Base-by-base conservation (phyloP, 176 grass and related monocot species). In the Puccinellia tenuiflora region DNA sequence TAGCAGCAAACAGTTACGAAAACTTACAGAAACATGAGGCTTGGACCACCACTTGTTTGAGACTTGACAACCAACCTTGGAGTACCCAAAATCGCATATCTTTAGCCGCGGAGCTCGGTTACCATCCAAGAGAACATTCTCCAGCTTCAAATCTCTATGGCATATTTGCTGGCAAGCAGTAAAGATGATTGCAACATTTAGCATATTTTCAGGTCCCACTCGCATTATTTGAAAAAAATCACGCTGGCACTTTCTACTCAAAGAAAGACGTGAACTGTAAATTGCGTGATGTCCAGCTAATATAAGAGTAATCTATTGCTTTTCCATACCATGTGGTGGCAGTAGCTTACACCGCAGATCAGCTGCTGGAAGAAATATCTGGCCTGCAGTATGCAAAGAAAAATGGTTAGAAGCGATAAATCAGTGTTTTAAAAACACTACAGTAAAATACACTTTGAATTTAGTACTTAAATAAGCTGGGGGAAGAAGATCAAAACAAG, bases 331-430 rank as follows among this genome's bases (percentile, higher is more conserved):
- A 94, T 78, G 84, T 89, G 83, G 59, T 94, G 92, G 81, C 87
- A 94, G 75, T 92, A 94, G 73, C 90, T 94, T 42, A 94, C 92
- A 21, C 92, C 92, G 40, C 82, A 94, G 20, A 90, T 90, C 81
- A 94, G 75, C 77, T 94, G 92, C 87, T 94, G 92, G 73, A 94
- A 94, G 92, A 94, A 94, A 83, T 88, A 94, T 82, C 92, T 94
- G 22, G 90, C 81, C 92, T 94, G 75, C 50, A 82, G 29, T 83
- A 52, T 73, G 43, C 52, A 87, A 30, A 66, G 16, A 5, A 73
- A 69, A 50, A 37, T 52, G 5, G 7, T 68, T 57, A 52, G 21
- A 75, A 57, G 70, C 4, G 50, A 14, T 73, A 1, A 40, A 24
- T 65, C n/a, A n/a, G n/a, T n/a, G n/a, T n/a, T n/a, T n/a, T n/a